Conservation (phyloP, 257 asterid genomes). For the Dorcoceras hygrometricum region DNA sequence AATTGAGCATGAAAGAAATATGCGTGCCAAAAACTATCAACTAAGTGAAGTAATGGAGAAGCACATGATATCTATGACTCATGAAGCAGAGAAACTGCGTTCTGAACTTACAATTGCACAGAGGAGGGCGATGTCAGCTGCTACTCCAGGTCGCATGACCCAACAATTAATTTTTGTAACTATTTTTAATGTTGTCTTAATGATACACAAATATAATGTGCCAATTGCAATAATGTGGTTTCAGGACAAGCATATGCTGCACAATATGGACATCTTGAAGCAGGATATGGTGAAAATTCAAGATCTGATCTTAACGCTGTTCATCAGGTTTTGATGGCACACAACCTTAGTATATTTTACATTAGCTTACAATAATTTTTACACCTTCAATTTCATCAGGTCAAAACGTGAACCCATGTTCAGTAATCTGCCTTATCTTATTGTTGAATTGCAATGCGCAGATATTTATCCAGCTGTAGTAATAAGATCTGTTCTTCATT, state of each 20-base stretch:
- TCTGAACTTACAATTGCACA: conserved; percentile 68
- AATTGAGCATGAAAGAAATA: conserved; percentile 67
- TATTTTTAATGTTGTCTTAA: conserved; percentile 14
- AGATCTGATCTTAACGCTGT: conserved; percentile 34
- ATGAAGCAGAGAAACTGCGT: conserved; percentile 58
- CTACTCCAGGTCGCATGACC: conserved; percentile 40
- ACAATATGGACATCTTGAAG: conserved; percentile 35
- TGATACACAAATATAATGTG: conserved; percentile 1
- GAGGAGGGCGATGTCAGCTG: conserved; percentile 44
- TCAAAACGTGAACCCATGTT: background rate
- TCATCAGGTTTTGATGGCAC: conserved; percentile 46
- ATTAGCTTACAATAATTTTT: background rate
- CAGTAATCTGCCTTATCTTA: background rate
- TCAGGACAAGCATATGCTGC: conserved; percentile 46
- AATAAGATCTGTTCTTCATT: too few relatives aligned
- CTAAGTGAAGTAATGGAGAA: conserved; percentile 69
- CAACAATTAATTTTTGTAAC: conserved; percentile 3
- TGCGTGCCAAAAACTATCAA: conserved; percentile 45
- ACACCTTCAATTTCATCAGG: conserved; percentile 9
- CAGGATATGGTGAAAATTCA: conserved; percentile 41
- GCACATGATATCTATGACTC: conserved; percentile 49
- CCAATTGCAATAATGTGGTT: conserved; percentile 18
- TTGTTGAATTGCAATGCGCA: too few relatives aligned
- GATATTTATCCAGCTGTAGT: too few relatives aligned
- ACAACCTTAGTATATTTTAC: conserved; percentile 3